Percentiles rank a stretch among this genome's conserved stretches.
phyloP scores from a whole-genome alignment of 495 filamentous ascomycete species.

The Talaromyces thailandensis region DNA sequence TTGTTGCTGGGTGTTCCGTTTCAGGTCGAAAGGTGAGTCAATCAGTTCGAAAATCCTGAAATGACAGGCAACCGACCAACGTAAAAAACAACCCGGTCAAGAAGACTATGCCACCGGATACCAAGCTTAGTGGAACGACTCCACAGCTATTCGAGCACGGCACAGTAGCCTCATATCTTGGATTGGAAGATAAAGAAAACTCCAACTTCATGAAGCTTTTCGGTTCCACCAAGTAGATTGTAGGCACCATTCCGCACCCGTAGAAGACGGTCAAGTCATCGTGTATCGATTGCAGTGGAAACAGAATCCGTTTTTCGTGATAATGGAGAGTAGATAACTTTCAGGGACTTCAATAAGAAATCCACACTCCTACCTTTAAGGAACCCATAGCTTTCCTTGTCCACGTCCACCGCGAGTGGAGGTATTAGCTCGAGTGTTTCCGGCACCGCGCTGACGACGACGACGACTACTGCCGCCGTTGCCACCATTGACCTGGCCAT shows the following conservation, averaged over 20 bases:
- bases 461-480: conserved; percentile 29
- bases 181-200: conserved; percentile 1
- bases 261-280: neutral
- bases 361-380: conserved; percentile 28
- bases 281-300: neutral
- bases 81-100: neutral
- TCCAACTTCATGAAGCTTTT: neutral
- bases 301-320: neutral
- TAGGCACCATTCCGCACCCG: neutral
- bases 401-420: conserved; percentile 27
- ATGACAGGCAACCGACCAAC: neutral
- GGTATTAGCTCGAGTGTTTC: conserved; percentile 8
- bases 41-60: neutral
- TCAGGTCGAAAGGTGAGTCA: neutral
- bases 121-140: neutral
- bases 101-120: neutral
- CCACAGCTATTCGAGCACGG: neutral
- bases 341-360: conserved; percentile 4
- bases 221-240: neutral
- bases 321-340: neutral
- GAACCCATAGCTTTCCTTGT: conserved; percentile 47
- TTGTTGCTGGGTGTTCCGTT: neutral
- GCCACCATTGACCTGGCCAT: conserved; percentile 18
- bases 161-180: neutral
- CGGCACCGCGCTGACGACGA: conserved; percentile 16